Base-by-base conservation (phyloP, 2,329 filamentous ascomycete genomes). In the Penicillium sp. region DNA sequence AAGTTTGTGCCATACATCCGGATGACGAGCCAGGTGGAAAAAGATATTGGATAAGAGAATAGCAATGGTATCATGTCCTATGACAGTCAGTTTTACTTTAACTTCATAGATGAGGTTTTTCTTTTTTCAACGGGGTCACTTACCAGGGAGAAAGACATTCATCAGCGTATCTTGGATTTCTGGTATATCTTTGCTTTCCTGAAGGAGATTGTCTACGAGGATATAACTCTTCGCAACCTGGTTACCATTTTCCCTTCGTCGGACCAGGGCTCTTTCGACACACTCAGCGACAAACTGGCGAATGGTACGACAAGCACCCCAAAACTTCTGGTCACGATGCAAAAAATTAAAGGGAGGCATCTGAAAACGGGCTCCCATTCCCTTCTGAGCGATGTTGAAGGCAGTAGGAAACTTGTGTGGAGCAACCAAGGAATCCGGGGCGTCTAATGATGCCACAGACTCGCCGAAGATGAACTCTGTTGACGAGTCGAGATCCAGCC, bases 391-490 rank as follows among this genome's bases (percentile, higher is more conserved):
- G 45, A 67, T 65, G 5, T 68, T 66, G 58, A 79, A 77, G 3
- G 68, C 68, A 43, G 72, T 63, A 0, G 69, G 66, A 58, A 77
- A 77, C 14, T 77, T 78, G 59, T 78, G 71, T 3, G 46, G n/a
- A n/a, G n/a, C 33, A 40, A 5, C 4, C n/a, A 52, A 30, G 3
- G 49, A 43, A 28, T 57, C 42, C 7, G 21, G 3, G 18, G 23
- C 30, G 30, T 52, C 48, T 14, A 57, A 26, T n/a, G 55, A 58
- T 38, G 81, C 83, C 24, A 79, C 78, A 45, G 78, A 82, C 47
- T 83, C 75, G 5, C 87, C 86, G 48, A 89, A 85, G 3, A 90
- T 72, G 61, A 89, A 87, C 46, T 86, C 83, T 0, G 85, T 89
- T 0, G 85, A 83, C 0, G 83, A 82, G 59, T 89, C 86, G n/a